Evolutionary conservation across 306 rosid species (phyloP), one percentile per base, ranked within the genome.

Genomic region (Carpinus viminea): DNA sequence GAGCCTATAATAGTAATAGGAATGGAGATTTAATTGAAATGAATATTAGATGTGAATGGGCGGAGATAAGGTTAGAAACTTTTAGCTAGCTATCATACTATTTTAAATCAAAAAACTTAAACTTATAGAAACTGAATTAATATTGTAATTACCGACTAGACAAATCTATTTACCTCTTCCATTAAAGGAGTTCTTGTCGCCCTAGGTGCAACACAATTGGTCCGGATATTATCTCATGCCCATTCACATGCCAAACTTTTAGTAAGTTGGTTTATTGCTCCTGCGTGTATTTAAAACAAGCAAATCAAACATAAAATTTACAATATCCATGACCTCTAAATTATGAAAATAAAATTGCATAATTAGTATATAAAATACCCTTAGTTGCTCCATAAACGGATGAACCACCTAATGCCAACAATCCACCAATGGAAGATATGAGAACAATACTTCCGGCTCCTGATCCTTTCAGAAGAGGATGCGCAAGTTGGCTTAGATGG

Each of bases 391-490:
- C 65, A 59, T 59, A 59, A 2, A 59, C n/a, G 4, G 65, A 68
- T 69, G 12, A 1, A 48, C 21, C 0, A 53, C 46, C 43, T 4
- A 82, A 0, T 12, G 84, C 46, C 9, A 74, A 60, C 41, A 79
- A 31, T 8, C 82, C 78, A 64, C 38, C 24, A 59, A 68, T 12
- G 5, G 86, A 82, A 61, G 89, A 85, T 3, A 71, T 1, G n/a
- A 71, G 46, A 10, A 71, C 74, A 21, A 48, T 71, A 11, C 57
- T 71, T 46, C 74, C 74, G 4, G n/a, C 16, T 50, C 21, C 41
- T 3, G 74, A 71, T 18, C 41, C 59, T 47, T 71, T 71, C n/a
- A 71, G 21, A 24, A 71, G 21, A 10, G 74, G 74, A 48, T 71
- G 31, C 6, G 74, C 57, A 71, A 71, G 74, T 48, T 71, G 74